Conservation (phyloP, 2,329 filamentous ascomycete species). For the Camptophora hylomeconis region DNA sequence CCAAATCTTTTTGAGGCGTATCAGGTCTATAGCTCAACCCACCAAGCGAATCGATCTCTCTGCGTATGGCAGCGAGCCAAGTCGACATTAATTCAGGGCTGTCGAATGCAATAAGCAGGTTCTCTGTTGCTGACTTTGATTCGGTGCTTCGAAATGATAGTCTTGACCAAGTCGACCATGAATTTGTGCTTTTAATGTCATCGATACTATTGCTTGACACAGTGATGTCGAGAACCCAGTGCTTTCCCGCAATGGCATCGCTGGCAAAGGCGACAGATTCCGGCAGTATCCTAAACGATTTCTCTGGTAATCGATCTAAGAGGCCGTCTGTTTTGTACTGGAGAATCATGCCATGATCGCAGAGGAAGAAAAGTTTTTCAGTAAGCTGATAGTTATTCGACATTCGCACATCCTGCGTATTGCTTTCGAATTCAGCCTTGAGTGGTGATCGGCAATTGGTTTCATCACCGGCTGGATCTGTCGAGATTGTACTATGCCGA, state of each 20-base stretch:
- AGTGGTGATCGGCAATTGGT: too few species aligned
- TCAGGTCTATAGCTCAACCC: slow-evolving; percentile 31
- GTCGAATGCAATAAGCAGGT: slow-evolving; percentile 31
- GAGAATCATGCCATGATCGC: slow-evolving; percentile 31
- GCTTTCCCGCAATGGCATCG: slow-evolving; percentile 36
- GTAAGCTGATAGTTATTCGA: too few species aligned
- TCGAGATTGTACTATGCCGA: too few species aligned
- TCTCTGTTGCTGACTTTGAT: slow-evolving; percentile 24
- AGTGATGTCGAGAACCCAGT: slow-evolving; percentile 35
- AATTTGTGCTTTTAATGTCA: slow-evolving; percentile 14
- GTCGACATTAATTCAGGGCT: slow-evolving; percentile 30
- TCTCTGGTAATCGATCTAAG: slow-evolving; percentile 34
- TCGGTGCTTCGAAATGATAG: slow-evolving; percentile 26
- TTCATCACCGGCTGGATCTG: too few species aligned
- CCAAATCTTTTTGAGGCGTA: slow-evolving; percentile 15
- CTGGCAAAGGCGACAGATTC: slow-evolving; percentile 36
- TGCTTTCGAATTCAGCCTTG: too few species aligned
- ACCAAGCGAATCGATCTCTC: slow-evolving; percentile 33
- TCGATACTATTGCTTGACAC: slow-evolving; percentile 23
- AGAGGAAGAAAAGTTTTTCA: slow-evolving; percentile 34
- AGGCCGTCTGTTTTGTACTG: slow-evolving; percentile 33
- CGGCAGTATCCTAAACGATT: slow-evolving; percentile 31
- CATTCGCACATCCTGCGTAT: too few species aligned
- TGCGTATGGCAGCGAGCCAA: slow-evolving; percentile 33
- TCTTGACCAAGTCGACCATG: slow-evolving; percentile 23